Base-by-base conservation (phyloP, 352 stramenopile species). In the Pythium aristosporum region DNA sequence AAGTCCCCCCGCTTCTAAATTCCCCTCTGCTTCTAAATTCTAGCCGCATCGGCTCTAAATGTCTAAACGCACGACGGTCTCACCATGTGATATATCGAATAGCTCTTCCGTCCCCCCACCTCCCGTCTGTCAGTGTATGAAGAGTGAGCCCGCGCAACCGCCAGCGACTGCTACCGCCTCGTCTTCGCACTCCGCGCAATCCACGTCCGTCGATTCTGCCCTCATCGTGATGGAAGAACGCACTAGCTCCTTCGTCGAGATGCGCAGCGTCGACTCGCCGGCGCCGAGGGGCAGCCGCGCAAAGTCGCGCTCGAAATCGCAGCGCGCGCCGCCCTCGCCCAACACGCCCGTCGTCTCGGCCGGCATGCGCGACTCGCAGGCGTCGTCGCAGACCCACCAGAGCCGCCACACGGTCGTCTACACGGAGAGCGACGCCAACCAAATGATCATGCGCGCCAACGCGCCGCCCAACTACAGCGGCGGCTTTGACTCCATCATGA, bases 401-500 rank as follows among this genome's bases (percentile, higher is more conserved):
- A 56, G 50, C 32, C 44, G 49, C 37, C 20, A 71, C 34, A 58
- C 58, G 23, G 53, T 57, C 28, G 65, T 72, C 10, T 87, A 89
- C 74, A 82, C 65, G 1, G 76, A 86, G 46, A 57, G 54, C 34
- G 82, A 92, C 56, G 82, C 83, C 21, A 87, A 89, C 57, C 76
- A 85, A 46, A 76, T 78, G 25, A 89, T 92, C 58, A 66, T 92
- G 21, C 67, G 65, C 13, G 83, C 83, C 7, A 92, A 92, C 58
- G 74, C 77, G 37, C 78, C 80, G 20, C 83, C 80, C 23, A 83
- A 85, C 46, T 89, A 92, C 63, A 78, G 61, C 21, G 78, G 77
- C 37, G 77, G 77, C 36, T 85, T 88, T 51, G 70, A 89, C 28
- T 74, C 87, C 50, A 92, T 89, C 57, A 88, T 92, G 74, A 88